A percentile compares a stretch with the other conserved stretches of the same genome.
These are phyloP conservation scores for Pelargonium nanum DNA, from an alignment of 345 rosid genomes.

Conservation along the genomic window DNA sequence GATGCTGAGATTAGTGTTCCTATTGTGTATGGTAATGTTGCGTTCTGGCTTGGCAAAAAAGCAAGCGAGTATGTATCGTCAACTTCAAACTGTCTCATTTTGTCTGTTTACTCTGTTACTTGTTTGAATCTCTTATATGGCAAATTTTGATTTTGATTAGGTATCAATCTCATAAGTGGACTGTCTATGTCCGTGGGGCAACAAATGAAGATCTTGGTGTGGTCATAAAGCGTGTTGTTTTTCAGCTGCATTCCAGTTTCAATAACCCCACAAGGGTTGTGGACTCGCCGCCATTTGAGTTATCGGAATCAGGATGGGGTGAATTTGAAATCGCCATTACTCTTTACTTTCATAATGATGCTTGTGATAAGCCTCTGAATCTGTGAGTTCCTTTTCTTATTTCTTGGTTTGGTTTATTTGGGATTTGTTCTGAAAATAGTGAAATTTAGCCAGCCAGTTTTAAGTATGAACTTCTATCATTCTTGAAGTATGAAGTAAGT, in stretches of 20 bases:
- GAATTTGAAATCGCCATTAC: slow-evolving; percentile 72
- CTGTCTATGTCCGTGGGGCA: slow-evolving; percentile 69
- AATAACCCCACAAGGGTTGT: slow-evolving; percentile 56
- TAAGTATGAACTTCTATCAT: not conserved
- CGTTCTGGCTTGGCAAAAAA: slow-evolving; percentile 79
- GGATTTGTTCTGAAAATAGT: not conserved
- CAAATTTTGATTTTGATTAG: slow-evolving; percentile 18
- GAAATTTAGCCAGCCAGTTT: not conserved
- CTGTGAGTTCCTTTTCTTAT: slow-evolving; percentile 40
- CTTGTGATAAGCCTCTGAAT: slow-evolving; percentile 55
- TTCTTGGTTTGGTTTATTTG: slow-evolving; percentile 7
- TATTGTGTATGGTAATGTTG: slow-evolving; percentile 57
- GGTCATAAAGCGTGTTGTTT: slow-evolving; percentile 55
- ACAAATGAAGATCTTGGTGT: slow-evolving; percentile 62
- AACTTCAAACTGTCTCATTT: not conserved
- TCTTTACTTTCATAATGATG: slow-evolving; percentile 50
- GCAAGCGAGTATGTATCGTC: slow-evolving; percentile 60
- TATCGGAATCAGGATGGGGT: slow-evolving; percentile 88
- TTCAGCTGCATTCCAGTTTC: slow-evolving; percentile 78
- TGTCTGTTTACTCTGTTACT: not conserved
- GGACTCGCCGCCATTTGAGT: slow-evolving; percentile 62
- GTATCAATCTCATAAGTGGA: slow-evolving; percentile 76
- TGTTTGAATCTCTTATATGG: not conserved
- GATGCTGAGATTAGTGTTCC: slow-evolving; percentile 68
- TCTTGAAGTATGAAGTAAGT: not conserved